phyloP scores from a whole-genome alignment of 495 filamentous ascomycete species.

The Baudoinia panamericana region DNA sequence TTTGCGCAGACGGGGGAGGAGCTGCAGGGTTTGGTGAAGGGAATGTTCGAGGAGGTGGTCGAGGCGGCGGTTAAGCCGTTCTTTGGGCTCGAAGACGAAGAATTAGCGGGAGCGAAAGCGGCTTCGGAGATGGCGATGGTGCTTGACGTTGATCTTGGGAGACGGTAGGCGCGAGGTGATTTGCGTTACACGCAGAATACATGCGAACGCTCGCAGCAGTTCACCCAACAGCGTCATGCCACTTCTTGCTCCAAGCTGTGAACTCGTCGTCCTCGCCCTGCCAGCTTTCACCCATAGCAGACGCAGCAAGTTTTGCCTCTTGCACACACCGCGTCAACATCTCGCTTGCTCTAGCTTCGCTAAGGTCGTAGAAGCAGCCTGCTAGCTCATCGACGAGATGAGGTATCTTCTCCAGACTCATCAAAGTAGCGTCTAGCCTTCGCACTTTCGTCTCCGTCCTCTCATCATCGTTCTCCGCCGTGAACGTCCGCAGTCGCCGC shows the following conservation, averaged over 20 bases:
- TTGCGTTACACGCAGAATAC: too few relatives aligned
- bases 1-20: constrained; percentile 78
- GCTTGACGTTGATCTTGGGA: constrained; percentile 50
- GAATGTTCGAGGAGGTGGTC: constrained; percentile 63
- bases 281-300: constrained; percentile 22
- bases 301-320: constrained; percentile 21
- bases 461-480: neutral
- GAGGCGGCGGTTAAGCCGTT: constrained; percentile 50
- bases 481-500: constrained; percentile 43
- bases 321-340: constrained; percentile 19
- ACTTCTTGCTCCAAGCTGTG: constrained; percentile 28
- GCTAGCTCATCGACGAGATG: constrained; percentile 37
- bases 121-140: constrained; percentile 39
- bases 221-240: constrained; percentile 18
- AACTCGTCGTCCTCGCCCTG: constrained; percentile 27
- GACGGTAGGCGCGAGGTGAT: constrained; percentile 24
- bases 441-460: neutral
- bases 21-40: constrained; percentile 53
- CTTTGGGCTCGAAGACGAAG: constrained; percentile 37
- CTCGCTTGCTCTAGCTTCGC: constrained; percentile 26
- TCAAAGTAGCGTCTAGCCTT: constrained; percentile 30
- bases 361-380: constrained; percentile 39
- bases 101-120: constrained; percentile 22
- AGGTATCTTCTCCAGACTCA: constrained; percentile 31
- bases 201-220: too few relatives aligned